Conservation (phyloP, 768 basidiomycete species). For the Pulveroboletus sp. region DNA sequence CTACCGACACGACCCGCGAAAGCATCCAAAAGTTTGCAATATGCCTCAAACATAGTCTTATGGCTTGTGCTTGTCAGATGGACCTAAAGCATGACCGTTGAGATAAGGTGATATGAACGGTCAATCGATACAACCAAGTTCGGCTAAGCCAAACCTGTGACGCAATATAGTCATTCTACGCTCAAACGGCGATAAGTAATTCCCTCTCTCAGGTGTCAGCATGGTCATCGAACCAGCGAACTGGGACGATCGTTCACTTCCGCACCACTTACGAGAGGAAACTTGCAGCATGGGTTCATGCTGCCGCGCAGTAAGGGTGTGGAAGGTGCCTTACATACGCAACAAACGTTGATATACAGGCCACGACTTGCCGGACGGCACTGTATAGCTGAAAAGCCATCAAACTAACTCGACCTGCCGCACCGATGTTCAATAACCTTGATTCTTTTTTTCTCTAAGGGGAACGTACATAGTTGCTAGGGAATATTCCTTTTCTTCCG, state of each 20-base stretch:
- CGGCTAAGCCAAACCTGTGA: conserved; percentile 20
- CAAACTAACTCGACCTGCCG: conserved; percentile 49
- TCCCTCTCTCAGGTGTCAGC: conserved; percentile 10
- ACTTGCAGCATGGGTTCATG: conserved; percentile 16
- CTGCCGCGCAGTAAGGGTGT: conserved; percentile 14
- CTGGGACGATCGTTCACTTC: conserved; percentile 25
- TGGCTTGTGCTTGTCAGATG: conserved; percentile 1
- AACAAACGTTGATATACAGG: conserved; percentile 18
- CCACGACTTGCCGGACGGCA: conserved; percentile 9
- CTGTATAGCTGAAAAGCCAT: conserved; percentile 14
- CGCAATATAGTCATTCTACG: conserved; percentile 23
- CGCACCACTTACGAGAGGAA: conserved; percentile 31
- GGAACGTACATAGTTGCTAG: conserved; percentile 79
- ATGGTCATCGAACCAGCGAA: conserved; percentile 15
- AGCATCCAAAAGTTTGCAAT: neutral
- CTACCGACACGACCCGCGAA: neutral
- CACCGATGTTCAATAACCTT: conserved; percentile 21
- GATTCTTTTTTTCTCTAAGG: conserved; percentile 9
- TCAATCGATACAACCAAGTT: conserved; percentile 6
- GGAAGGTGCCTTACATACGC: conserved; percentile 25
- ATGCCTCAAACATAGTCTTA: neutral
- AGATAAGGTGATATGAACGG: conserved; percentile 2
- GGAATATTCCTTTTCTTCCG: conserved; percentile 78
- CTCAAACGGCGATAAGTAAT: conserved; percentile 14
- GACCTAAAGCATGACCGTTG: neutral